phyloP scores from a whole-genome alignment of 495 filamentous ascomycete species.

The Glonium stellatum region DNA sequence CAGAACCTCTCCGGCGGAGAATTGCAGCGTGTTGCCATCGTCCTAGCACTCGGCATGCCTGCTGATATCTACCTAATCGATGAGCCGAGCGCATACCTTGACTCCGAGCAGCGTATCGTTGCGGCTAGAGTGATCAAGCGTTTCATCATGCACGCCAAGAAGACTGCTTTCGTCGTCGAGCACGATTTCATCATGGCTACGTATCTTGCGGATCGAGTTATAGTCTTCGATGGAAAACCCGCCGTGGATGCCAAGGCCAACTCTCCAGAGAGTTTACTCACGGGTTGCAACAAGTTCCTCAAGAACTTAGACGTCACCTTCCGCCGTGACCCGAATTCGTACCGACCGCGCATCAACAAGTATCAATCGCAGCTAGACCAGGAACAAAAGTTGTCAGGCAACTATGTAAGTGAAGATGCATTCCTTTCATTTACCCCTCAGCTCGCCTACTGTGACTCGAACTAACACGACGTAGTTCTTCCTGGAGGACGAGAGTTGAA shows the following conservation, averaged over 20 bases:
- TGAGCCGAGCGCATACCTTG: constrained; percentile 56
- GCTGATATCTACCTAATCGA: constrained; percentile 61
- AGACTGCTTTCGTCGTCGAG: constrained; percentile 97
- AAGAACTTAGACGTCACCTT: constrained; percentile 96
- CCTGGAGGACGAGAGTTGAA: constrained; percentile 85
- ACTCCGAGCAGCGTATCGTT: constrained; percentile 98
- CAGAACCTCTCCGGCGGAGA: constrained; percentile 98
- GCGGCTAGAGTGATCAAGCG: constrained; percentile 96
- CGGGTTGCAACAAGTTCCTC: constrained; percentile 94
- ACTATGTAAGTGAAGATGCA: constrained; percentile 62
- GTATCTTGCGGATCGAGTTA: constrained; percentile 94
- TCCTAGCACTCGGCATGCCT: constrained; percentile 88
- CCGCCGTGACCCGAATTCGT: constrained; percentile 94
- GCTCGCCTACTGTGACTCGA: background rate
- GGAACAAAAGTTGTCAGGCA: constrained; percentile 89
- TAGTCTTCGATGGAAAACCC: constrained; percentile 93
- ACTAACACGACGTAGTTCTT: constrained; percentile 53
- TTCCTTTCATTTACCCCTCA: constrained; percentile 5
- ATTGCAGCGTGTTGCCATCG: constrained; percentile 96
- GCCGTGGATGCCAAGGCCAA: constrained; percentile 84
- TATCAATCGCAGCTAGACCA: constrained; percentile 88
- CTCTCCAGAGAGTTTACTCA: constrained; percentile 81
- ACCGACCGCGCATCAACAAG: constrained; percentile 97
- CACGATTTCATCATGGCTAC: constrained; percentile 99
- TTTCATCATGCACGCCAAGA: constrained; percentile 99